Base-by-base conservation (phyloP, 805 yeast genomes). In the Teunomyces atbi region DNA sequence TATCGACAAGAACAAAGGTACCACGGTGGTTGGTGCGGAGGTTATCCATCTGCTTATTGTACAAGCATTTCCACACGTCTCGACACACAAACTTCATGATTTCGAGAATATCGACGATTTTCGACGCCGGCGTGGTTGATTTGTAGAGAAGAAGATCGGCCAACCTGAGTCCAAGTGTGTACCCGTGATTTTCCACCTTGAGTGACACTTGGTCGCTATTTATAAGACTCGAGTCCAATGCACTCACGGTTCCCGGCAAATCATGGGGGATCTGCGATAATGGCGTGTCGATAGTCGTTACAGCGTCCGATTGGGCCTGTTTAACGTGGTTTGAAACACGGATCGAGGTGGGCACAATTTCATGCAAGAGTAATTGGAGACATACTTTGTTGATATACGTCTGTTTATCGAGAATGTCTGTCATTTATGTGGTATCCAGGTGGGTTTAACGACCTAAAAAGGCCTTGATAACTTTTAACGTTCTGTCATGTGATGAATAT, bases 21-120 rank as follows among this genome's bases (percentile, higher is more conserved):
- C 94, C 87, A 32, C 95, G 69, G 62, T 94, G 97, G 61, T 94
- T 94, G 1, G 99, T 94, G 50, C 96, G 79, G 48, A 94, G 73
- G 55, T 89, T 90, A 62, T 91, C 97, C 73, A 94, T 88, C 62
- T 87, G 97, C 65, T 90, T 92, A 32, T 83, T 81, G 66, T 81
- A 89, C 23, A 92, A 61, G 44, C 77, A 68, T 55, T 79, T 82
- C 98, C 98, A 94, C 23, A 91, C 85, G 55, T 91, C 97, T 39
- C 96, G 78, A 62, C 98, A 91, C 4, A 94, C 79, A 62, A 89
- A 90, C 66, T 92, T 92, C 89, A 94, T 88, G 33, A 92, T 78
- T 53, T 88, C 91, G 32, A 92, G 66, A 10, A 86, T 74, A 50
- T 87, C 91, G 16, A 70, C 73, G 59, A 83, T 64, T 62, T 79